Percentiles rank a stretch among this genome's conserved stretches.
These are phyloP conservation scores for Populus tomentosa DNA, from an alignment of 441 rosid genomes.

Conservation along the genomic window DNA sequence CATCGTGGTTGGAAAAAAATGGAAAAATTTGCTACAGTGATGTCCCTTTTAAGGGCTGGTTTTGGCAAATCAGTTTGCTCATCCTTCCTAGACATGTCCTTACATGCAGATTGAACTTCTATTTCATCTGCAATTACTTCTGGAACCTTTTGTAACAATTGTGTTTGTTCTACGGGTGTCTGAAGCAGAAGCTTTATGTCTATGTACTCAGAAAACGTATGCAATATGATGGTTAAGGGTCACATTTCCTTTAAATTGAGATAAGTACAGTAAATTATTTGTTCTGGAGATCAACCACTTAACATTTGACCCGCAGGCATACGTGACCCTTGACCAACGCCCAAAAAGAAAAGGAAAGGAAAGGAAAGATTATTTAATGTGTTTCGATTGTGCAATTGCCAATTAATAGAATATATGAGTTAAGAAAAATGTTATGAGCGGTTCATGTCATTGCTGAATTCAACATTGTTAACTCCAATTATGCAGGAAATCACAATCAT, in stretches of 20 bases:
- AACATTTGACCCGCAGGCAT: background rate
- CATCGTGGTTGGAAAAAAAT: no score
- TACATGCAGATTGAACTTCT: slow-evolving; percentile 19
- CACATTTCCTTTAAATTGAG: background rate
- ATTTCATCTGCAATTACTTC: slow-evolving; percentile 35
- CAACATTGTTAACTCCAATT: no score
- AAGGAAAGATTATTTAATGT: no score
- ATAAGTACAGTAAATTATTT: background rate
- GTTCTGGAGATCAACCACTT: background rate
- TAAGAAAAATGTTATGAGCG: no score
- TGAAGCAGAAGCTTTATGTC: slow-evolving; percentile 35
- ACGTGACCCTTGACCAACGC: background rate
- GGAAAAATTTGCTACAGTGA: no score
- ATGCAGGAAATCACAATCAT: no score
- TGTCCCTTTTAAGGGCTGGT: background rate
- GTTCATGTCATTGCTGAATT: no score
- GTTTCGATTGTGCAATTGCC: no score
- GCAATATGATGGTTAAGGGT: slow-evolving; percentile 32
- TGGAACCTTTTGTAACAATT: slow-evolving; percentile 39
- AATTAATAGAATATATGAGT: no score
- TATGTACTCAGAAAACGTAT: slow-evolving; percentile 33
- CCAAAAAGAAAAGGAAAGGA: background rate
- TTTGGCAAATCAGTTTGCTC: slow-evolving; percentile 5
- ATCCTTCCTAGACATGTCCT: slow-evolving; percentile 14
- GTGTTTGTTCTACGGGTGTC: slow-evolving; percentile 40